phyloP scores from a whole-genome alignment of 331 rosid genomes.

The Erythrophleum ivorense region DNA sequence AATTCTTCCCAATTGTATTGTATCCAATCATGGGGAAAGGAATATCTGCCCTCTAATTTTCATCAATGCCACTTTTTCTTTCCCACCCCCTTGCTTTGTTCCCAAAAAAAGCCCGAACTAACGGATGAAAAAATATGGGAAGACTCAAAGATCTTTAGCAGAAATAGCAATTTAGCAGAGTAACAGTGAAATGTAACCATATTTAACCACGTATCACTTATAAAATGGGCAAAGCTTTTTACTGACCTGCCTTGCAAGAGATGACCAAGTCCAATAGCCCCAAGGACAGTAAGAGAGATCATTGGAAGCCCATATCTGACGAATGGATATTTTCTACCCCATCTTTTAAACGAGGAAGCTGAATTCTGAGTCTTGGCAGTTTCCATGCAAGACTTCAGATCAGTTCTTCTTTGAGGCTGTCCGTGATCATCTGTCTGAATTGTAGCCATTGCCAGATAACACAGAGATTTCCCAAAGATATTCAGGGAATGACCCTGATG shows the following conservation, averaged over 20 bases:
- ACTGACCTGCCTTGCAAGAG: slow-evolving; percentile 88
- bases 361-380: slow-evolving; percentile 38
- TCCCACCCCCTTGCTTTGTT: not conserved
- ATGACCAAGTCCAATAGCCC: slow-evolving; percentile 86
- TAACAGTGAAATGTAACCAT: not conserved
- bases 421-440: slow-evolving; percentile 36
- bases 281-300: slow-evolving; percentile 88
- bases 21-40: not conserved
- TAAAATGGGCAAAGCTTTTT: not conserved
- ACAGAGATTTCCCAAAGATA: not conserved
- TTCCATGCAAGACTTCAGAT: slow-evolving; percentile 13
- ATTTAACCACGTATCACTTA: not conserved
- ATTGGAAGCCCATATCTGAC: slow-evolving; percentile 90
- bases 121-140: not conserved
- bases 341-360: slow-evolving; percentile 62
- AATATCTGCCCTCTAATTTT: not conserved
- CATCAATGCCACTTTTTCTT: not conserved
- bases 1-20: not conserved
- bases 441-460: slow-evolving; percentile 51
- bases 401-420: slow-evolving; percentile 39
- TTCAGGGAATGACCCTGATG: not conserved
- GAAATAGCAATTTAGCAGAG: not conserved
- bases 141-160: not conserved
- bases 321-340: slow-evolving; percentile 85
- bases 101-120: not conserved